Evolutionary conservation across 768 basidiomycete species (phyloP).

Genomic region (Agrocybe pediades): DNA sequence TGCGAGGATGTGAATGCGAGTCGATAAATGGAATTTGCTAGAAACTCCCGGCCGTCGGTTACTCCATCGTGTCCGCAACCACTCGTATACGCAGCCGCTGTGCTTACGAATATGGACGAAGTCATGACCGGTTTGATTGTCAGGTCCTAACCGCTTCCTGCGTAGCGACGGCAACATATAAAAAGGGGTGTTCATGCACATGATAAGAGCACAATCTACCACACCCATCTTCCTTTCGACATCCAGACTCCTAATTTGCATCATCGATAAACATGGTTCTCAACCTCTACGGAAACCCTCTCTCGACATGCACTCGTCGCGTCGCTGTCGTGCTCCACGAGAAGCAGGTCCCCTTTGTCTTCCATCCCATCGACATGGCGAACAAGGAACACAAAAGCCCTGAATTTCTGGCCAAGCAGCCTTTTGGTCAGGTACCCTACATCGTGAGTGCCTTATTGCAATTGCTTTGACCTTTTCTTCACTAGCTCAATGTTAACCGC

Average conservation of each 20-base stretch:
- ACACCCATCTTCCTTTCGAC: background rate
- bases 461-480: background rate
- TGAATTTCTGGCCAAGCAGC: slow-evolving; percentile 50
- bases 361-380: slow-evolving; percentile 42
- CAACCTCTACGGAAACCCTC: slow-evolving; percentile 37
- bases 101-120: too few relatives aligned
- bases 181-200: too few relatives aligned
- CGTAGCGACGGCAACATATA: too few relatives aligned
- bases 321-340: slow-evolving; percentile 57
- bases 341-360: slow-evolving; percentile 56
- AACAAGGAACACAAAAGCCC: slow-evolving; percentile 50
- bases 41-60: too few relatives aligned
- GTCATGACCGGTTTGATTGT: too few relatives aligned
- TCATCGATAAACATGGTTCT: slow-evolving; percentile 42
- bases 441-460: slow-evolving; percentile 34
- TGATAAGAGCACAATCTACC: too few relatives aligned
- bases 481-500: background rate
- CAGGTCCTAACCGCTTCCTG: too few relatives aligned
- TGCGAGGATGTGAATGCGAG: too few relatives aligned
- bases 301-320: slow-evolving; percentile 51
- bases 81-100: too few relatives aligned
- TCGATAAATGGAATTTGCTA: too few relatives aligned
- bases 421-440: slow-evolving; percentile 66
- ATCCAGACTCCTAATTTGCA: background rate
- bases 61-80: too few relatives aligned